Base-by-base conservation (phyloP, 192 early-diverging fungal genomes). In the Entophlyctis luteolus region DNA sequence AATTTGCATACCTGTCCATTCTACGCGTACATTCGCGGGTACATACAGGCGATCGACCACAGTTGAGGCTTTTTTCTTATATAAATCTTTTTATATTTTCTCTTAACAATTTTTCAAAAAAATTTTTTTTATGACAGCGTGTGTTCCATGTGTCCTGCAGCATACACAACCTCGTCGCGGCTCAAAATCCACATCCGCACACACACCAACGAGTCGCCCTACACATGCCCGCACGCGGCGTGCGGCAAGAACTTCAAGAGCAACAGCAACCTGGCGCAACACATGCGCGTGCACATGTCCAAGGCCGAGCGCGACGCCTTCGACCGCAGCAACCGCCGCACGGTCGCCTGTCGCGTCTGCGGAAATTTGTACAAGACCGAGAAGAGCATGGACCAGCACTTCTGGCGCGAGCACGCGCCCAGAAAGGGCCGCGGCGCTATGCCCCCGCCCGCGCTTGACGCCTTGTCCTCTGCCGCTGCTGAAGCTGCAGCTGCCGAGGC, bases 1-100 rank as follows among this genome's bases (percentile, higher is more conserved):
- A 18, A 39, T 74, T 70, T 54, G 48, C 57, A 12, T 59, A 58
- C 27, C 23, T 59, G 12, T 42, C 42, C 20, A 86, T 87, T 37
- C 72, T 89, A 25, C 87, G 86, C 66, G 79, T 83, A 5, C 88
- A 89, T 68, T 81, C 80, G 75, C 79, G 86, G n/a, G 46, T 48
- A 10, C 84, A 86, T 57, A 79, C 78, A 1, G 59, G 76, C 23
- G 77, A 78, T 47, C 73, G 77, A 16, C 81, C 84, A n/a, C 72
- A 68, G 27, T 33, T 60, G 62, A 23, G 50, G 10, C 23, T 18
- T 45, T 65, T 22, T 32, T 31, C 0, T 55, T 29, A 0, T 55
- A 34, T 14, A 58, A 38, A 18, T 32, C 6, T 10, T 55, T 31
- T 55, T 54, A 4, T 1, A 14, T 37, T 67, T 67, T 48, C 29